These are phyloP conservation scores for Colletotrichum truncatum DNA, from an alignment of 2,329 filamentous ascomycete genomes.

Conservation along the genomic window DNA sequence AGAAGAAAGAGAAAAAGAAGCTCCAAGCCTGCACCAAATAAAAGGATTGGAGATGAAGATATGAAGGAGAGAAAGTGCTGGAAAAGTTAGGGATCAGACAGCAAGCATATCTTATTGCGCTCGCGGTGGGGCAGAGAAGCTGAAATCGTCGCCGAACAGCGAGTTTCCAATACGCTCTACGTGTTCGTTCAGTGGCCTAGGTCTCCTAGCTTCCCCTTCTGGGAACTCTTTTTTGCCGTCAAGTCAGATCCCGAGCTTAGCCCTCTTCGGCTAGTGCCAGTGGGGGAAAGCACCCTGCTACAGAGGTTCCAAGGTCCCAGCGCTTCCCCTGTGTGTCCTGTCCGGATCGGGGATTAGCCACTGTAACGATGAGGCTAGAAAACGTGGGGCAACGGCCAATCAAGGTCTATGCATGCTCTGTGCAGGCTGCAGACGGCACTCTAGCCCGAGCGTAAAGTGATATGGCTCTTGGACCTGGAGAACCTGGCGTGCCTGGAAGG, in stretches of 20 bases:
- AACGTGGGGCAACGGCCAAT: slow-evolving; percentile 30
- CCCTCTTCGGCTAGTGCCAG: slow-evolving; percentile 14
- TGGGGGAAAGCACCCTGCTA: slow-evolving; percentile 13
- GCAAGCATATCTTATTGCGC: slow-evolving; percentile 29
- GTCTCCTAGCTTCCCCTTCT: slow-evolving; percentile 28
- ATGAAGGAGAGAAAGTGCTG: slow-evolving; percentile 20
- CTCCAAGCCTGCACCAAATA: slow-evolving; percentile 6
- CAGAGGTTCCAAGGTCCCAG: slow-evolving; percentile 20
- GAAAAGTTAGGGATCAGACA: slow-evolving; percentile 24
- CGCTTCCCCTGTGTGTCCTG: slow-evolving; percentile 17
- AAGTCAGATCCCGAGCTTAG: slow-evolving; percentile 7
- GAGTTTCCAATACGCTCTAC: slow-evolving; percentile 33
- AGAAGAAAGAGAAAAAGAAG: not conserved
- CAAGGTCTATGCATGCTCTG: not conserved
- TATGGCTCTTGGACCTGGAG: not conserved
- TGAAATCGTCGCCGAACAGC: slow-evolving; percentile 30
- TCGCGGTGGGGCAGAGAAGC: slow-evolving; percentile 29
- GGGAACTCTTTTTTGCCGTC: slow-evolving; percentile 30
- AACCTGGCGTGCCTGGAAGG: not conserved
- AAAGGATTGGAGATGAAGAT: slow-evolving; percentile 9
- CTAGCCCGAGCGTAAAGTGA: slow-evolving; percentile 8
- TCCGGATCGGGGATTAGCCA: slow-evolving; percentile 12
- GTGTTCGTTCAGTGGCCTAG: slow-evolving; percentile 32
- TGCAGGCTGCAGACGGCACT: slow-evolving; percentile 11
- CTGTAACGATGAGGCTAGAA: slow-evolving; percentile 17